A percentile compares a stretch with the other conserved stretches of the same genome.
Evolutionary conservation across 768 basidiomycete genomes (phyloP).

Genomic region (Pulveroboletus sp.): DNA sequence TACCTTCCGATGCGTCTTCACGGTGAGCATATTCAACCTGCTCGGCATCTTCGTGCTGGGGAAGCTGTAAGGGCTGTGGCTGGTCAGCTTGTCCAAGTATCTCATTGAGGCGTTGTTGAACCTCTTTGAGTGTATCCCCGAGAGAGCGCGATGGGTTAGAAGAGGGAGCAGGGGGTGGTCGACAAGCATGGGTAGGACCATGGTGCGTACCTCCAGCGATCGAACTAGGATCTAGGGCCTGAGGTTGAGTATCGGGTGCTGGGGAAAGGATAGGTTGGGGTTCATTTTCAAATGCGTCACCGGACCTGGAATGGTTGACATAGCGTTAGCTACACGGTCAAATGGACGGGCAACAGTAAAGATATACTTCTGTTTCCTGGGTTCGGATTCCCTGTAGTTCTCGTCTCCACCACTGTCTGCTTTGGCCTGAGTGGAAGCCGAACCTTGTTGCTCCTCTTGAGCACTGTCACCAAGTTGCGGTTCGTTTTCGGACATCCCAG

Average conservation of each 20-base stretch:
- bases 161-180: conserved; percentile 31
- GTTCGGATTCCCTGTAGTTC: conserved; percentile 22
- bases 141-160: conserved; percentile 69
- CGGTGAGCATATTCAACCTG: conserved; percentile 67
- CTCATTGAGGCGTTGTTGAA: conserved; percentile 78
- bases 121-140: conserved; percentile 79
- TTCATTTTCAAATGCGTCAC: conserved; percentile 10
- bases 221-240: conserved; percentile 28
- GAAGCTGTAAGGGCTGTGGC: conserved; percentile 27
- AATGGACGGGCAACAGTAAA: background rate
- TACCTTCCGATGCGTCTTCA: conserved; percentile 58
- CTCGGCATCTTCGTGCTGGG: conserved; percentile 37
- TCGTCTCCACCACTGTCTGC: conserved; percentile 15
- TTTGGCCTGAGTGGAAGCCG: conserved; percentile 12
- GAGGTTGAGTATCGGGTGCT: conserved; percentile 3
- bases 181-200: conserved; percentile 39
- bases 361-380: conserved; percentile 13
- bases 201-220: conserved; percentile 42
- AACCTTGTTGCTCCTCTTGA: conserved; percentile 21
- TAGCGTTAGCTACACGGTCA: background rate
- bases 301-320: conserved; percentile 5
- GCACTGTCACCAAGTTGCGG: conserved; percentile 15
- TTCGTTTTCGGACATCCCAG: conserved; percentile 13
- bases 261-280: conserved; percentile 1
- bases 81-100: conserved; percentile 52